A percentile compares a stretch with the other conserved stretches of the same genome.
These are phyloP conservation scores for Cornus suecica DNA, from an alignment of 148 eudicot genomes.

Conservation along the genomic window DNA sequence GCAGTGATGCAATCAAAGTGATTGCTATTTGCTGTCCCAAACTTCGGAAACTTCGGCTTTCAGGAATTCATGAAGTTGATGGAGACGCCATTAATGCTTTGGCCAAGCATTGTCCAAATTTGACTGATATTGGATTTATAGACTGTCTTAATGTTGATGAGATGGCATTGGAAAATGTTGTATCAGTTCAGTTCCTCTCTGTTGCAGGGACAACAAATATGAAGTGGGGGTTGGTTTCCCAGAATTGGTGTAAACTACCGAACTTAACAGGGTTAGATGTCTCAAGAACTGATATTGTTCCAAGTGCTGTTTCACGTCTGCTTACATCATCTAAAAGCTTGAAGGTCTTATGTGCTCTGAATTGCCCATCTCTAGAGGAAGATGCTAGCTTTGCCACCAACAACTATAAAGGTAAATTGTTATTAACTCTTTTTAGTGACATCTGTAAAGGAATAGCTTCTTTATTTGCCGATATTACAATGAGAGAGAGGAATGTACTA, in stretches of 20 bases:
- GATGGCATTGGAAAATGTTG: constrained; percentile 58
- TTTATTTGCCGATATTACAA: constrained; percentile 59
- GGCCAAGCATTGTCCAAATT: constrained; percentile 51
- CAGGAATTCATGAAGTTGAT: constrained; percentile 76
- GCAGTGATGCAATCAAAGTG: constrained; percentile 71
- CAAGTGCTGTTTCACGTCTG: constrained; percentile 48
- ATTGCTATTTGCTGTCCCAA: constrained; percentile 72
- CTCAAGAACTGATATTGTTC: constrained; percentile 73
- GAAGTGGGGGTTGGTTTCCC: constrained; percentile 68
- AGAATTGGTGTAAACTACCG: constrained; percentile 67
- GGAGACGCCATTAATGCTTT: constrained; percentile 66
- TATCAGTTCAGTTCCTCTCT: constrained; percentile 61
- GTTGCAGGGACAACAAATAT: constrained; percentile 77
- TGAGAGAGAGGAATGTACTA: constrained; percentile 51
- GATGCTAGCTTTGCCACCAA: constrained; percentile 48
- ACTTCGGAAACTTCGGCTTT: constrained; percentile 54
- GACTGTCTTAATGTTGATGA: constrained; percentile 82
- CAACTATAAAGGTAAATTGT: constrained; percentile 59
- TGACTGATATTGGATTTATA: constrained; percentile 75
- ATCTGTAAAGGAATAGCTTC: constrained; percentile 55
- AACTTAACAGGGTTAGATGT: constrained; percentile 78
- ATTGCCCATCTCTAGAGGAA: constrained; percentile 66
- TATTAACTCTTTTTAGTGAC: constrained; percentile 57
- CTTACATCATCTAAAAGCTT: constrained; percentile 49
- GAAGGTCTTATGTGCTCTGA: constrained; percentile 77